These are phyloP conservation scores for Lactarius trivialis DNA, from an alignment of 768 basidiomycete genomes.

Conservation along the genomic window DNA sequence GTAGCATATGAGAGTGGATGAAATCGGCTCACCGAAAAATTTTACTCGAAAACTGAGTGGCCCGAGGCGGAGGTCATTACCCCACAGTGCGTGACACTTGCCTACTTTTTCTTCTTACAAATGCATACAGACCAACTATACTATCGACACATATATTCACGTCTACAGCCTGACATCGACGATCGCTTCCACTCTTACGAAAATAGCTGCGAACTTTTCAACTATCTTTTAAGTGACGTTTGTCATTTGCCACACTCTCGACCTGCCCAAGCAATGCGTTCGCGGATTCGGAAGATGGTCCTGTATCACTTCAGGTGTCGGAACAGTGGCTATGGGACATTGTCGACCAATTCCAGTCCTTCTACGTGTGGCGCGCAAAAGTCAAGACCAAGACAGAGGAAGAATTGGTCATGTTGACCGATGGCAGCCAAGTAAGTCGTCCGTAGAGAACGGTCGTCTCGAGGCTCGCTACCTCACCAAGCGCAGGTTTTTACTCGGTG, in stretches of 20 bases:
- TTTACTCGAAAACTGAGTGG: conserved; percentile 92
- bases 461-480: neutral
- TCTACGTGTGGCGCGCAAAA: conserved; percentile 87
- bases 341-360: conserved; percentile 95
- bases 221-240: conserved; percentile 83
- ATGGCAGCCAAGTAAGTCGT: conserved; percentile 50
- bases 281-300: conserved; percentile 79
- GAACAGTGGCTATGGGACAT: conserved; percentile 99
- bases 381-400: conserved; percentile 83
- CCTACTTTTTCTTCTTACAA: neutral
- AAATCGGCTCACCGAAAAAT: conserved; percentile 95
- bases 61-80: conserved; percentile 95
- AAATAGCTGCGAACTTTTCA: conserved; percentile 97
- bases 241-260: neutral
- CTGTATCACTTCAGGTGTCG: conserved; percentile 87
- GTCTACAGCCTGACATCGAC: conserved; percentile 90
- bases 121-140: conserved; percentile 70
- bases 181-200: conserved; percentile 98
- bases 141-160: conserved; percentile 93
- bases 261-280: neutral
- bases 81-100: conserved; percentile 60
- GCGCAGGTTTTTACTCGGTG: conserved; percentile 85
- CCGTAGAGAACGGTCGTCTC: neutral
- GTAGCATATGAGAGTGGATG: conserved; percentile 94
- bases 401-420: conserved; percentile 75